Evolutionary conservation across 345 rosid genomes (phyloP), one percentile per base, ranked within the genome.

Genomic region (Draba incana): DNA sequence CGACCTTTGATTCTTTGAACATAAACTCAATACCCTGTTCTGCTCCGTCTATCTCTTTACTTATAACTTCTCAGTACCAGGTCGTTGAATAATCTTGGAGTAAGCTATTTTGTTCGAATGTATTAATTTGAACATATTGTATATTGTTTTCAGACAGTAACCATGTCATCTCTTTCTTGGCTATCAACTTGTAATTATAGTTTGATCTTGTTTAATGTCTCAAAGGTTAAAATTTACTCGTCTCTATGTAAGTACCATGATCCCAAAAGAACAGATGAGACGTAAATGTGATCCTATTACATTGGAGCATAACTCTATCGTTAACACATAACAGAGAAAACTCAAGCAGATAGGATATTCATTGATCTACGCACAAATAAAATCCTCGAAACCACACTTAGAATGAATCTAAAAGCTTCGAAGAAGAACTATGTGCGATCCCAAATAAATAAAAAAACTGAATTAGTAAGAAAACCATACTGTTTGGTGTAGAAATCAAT

Each of bases 351-450:
- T 50, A 66, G 25, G 77, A 66, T 39, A 71, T 16, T 42, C 8
- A 35, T 55, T 13, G 5, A 2, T 70, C 0, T 72, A 49, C 66
- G 77, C 77, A 73, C 77, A 73, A 73, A 73, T 66, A 65, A 73
- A 73, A 73, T 66, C 77, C 55, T 66, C 61, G 24, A 58, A 66
- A 73, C 72, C 72, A 58, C 4, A 0, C 16, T 72, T 57, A 72
- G 77, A 72, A 14, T 41, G 14, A 73, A 57, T 73, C 71, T 58
- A 73, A 72, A 41, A 33, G 77, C 24, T 7, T 65, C 66, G 46
- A 73, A 58, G 77, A 73, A 73, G 77, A 73, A 73, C 77, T 73
- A 73, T 57, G 77, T 50, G 77, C 71, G 64, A 37, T 49, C 20
- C 16, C 8, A 14, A 28, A n/a, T n/a, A n/a, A n/a, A n/a, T n/a